Conservation (phyloP, 805 yeast genomes). For the Cyberlindnera lachancei region DNA sequence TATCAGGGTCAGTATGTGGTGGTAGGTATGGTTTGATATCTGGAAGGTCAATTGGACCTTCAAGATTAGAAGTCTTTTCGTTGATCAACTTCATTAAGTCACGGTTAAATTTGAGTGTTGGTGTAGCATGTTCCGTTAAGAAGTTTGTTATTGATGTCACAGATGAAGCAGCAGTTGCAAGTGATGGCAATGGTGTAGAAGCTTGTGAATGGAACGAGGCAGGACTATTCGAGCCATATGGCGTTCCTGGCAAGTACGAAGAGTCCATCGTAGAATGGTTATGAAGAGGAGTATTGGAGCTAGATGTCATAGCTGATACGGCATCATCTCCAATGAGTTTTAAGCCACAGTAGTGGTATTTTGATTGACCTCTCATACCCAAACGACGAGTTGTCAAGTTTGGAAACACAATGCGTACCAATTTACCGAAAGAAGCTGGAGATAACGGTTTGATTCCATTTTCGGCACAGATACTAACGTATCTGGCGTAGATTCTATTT, state of each 20-base stretch:
- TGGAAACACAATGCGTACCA: conserved; percentile 59
- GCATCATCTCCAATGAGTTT: conserved; percentile 32
- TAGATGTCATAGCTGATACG: conserved; percentile 18
- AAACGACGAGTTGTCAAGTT: conserved; percentile 61
- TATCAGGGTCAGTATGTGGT: conserved; percentile 19
- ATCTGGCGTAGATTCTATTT: conserved; percentile 59
- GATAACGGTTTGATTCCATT: conserved; percentile 50
- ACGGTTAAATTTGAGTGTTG: conserved; percentile 17
- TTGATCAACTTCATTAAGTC: conserved; percentile 12
- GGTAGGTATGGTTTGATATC: conserved; percentile 22
- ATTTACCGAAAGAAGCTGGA: conserved; percentile 73
- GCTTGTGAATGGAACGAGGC: conserved; percentile 19
- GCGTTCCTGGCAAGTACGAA: conserved; percentile 21
- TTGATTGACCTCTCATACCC: conserved; percentile 73
- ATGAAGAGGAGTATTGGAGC: conserved; percentile 21
- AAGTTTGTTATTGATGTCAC: conserved; percentile 10
- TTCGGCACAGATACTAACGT: conserved; percentile 49
- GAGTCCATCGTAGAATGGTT: conserved; percentile 15
- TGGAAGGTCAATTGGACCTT: conserved; percentile 30
- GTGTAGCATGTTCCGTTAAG: conserved; percentile 12
- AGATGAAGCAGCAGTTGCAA: conserved; percentile 5
- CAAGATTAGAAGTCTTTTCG: conserved; percentile 9
- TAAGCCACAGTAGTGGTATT: conserved; percentile 78
- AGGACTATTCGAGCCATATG: conserved; percentile 23
- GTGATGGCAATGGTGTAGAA: conserved; percentile 18